Conservation (phyloP, 2,329 filamentous ascomycete genomes). For the Aspergillus chevalieri region DNA sequence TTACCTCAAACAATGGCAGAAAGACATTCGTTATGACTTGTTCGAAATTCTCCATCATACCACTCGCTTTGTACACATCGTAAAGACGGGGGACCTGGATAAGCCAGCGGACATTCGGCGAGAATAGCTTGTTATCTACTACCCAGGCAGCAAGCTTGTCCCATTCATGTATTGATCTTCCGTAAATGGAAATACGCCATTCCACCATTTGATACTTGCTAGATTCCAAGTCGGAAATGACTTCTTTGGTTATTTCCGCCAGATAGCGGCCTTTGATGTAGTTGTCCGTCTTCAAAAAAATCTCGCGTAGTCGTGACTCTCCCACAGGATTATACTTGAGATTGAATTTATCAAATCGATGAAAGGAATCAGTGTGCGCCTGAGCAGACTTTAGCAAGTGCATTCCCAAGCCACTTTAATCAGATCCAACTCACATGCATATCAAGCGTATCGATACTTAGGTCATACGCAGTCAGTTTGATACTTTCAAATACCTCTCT, state of each 20-base stretch:
- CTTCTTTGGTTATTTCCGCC: constrained; percentile 95
- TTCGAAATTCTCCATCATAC: constrained; percentile 82
- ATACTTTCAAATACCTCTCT: constrained; percentile 95
- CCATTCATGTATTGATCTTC: constrained; percentile 88
- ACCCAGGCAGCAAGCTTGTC: constrained; percentile 97
- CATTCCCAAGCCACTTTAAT: not conserved
- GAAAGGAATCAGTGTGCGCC: constrained; percentile 96
- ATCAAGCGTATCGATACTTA: constrained; percentile 96
- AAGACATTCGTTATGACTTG: constrained; percentile 88
- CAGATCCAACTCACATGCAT: constrained; percentile 70
- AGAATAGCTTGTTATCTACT: constrained; percentile 95
- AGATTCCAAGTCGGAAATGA: constrained; percentile 92
- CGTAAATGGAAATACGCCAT: constrained; percentile 97
- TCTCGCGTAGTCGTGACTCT: constrained; percentile 91
- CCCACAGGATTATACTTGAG: constrained; percentile 97
- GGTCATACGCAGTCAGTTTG: constrained; percentile 91
- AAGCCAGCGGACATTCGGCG: constrained; percentile 94
- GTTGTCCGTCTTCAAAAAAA: constrained; percentile 98
- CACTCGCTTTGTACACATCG: constrained; percentile 88
- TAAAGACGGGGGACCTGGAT: constrained; percentile 92
- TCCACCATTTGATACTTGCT: constrained; percentile 99
- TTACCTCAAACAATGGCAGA: constrained; percentile 89
- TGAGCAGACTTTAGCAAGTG: constrained; percentile 27
- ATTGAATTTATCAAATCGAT: constrained; percentile 99
- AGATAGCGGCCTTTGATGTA: constrained; percentile 93